Base-by-base conservation (phyloP, 805 yeast genomes). In the Wickerhamomyces chaumierensis region DNA sequence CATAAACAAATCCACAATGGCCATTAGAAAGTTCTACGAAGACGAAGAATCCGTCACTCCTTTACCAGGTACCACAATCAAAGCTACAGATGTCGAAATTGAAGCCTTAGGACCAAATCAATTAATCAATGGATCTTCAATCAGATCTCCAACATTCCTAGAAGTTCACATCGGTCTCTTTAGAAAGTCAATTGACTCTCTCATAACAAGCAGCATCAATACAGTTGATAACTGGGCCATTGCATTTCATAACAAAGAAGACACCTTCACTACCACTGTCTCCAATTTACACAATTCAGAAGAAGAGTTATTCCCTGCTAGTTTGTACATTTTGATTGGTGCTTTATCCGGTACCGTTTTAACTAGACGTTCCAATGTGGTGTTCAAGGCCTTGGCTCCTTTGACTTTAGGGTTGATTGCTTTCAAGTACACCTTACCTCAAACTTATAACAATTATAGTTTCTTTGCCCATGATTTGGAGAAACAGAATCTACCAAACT, bases 291-390 rank as follows among this genome's bases (percentile, higher is more conserved):
- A 79, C 55, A 66, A 72, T 43, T 73, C 64, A 48, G 59, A 67
- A 33, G 95, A 86, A 61, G 82, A 75, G 36, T 58, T 84, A 37
- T 65, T 81, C 36, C 92, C 95, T 13, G 81, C 80, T 45, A 60
- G 77, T 3, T 58, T 83, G 23, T 86, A 83, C 55, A 66, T 86
- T 31, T 53, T 75, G 9, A 71, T 84, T 21, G 87, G 85, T 13
- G 69, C 75, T 2, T 65, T 86, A 39, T 62, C 85, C 7, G 95
- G 95, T 31, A 71, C 81, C 35, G 78, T 85, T 38, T 49, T 78
- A 36, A 74, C 92, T 2, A 81, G 94, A 51, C 75, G 78, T 49
- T 68, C 81, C 41, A 75, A 75, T 40, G 46, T 78, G 18, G 38
- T 78, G 2, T 52, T 81, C 12, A 74, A 78, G 49, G 63, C 68